Conservation (phyloP, 2,329 filamentous ascomycete genomes). For the Elsinoe necatrix region DNA sequence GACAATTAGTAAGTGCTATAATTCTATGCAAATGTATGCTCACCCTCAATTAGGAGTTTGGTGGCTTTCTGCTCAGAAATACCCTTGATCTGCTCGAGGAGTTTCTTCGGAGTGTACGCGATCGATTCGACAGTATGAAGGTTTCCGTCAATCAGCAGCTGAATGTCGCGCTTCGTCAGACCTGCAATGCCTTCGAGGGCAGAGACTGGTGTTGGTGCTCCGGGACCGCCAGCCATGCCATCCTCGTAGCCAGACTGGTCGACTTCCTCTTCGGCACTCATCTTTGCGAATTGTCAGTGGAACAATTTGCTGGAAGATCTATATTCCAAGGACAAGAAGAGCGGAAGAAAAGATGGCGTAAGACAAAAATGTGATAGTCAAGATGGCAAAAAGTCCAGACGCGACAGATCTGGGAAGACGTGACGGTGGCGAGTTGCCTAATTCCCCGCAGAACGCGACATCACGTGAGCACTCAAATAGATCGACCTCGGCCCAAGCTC, state of each 20-base stretch:
- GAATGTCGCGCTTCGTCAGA: constrained; percentile 90
- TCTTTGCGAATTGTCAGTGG: constrained; percentile 20
- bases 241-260: constrained; percentile 70
- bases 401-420: constrained; percentile 9
- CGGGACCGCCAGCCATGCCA: constrained; percentile 65
- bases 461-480: constrained; percentile 4
- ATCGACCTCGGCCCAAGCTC: constrained; percentile 10
- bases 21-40: constrained; percentile 20
- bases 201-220: constrained; percentile 81
- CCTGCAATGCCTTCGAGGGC: constrained; percentile 86
- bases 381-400: background rate
- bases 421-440: constrained; percentile 11
- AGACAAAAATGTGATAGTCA: background rate
- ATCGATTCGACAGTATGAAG: constrained; percentile 94
- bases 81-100: constrained; percentile 91
- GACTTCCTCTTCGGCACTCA: constrained; percentile 43
- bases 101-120: constrained; percentile 75
- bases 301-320: background rate
- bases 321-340: background rate
- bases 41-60: constrained; percentile 85
- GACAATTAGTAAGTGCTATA: constrained; percentile 14
- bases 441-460: constrained; percentile 1
- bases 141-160: constrained; percentile 81
- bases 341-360: background rate
- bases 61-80: constrained; percentile 95